Base-by-base conservation (phyloP, 371 early-diverging fungal species). In the Syncephalastrum monosporum region DNA sequence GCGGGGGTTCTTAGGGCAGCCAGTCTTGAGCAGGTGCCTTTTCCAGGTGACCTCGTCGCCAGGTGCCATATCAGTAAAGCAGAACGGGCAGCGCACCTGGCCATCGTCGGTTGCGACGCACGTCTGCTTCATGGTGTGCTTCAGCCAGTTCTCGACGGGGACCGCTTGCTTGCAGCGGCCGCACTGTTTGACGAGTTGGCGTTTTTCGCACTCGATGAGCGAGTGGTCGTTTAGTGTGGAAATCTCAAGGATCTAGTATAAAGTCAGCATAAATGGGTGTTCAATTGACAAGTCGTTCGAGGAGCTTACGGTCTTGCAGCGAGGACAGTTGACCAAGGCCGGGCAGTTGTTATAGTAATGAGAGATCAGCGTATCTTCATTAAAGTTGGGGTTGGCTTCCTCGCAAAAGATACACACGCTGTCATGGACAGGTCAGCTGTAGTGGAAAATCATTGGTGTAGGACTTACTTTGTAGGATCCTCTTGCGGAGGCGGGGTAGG, bases 261-360 rank as follows among this genome's bases (percentile, higher is more conserved):
- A 3, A n/a, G 21, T 21, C 2, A 21, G 21, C 21, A 55, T 29
- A 64, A 42, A 56, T n/a, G 12, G 25, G 10, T 41, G 38, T 8
- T 58, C 51, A 21, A 16, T 10, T 44, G 15, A 1, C 15, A 1
- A 23, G 15, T 23, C 5, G 14, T 8, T 6, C 12, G 13, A 5
- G 33, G 4, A 3, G 68, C 85, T 67, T 77, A 89, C 90, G 56
- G 81, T 79, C 51, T 83, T 77, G 68, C 93, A 92, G 42, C 79
- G 62, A 0, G 88, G 76, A 55, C 93, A 93, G 16, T 77, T 82
- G 27, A 82, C 82, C 6, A 91, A 73, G 63, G 86, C 77, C 15
- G 88, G 87, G 57, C 93, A 93, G 16, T 86, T 81, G 27, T 81
- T 74, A 79, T 91, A 91, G 60, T 91, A 91, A 61, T 93, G 93